Conservation (phyloP, 1,139 yeast species). For the Saccharomycopsis hybrid region DNA sequence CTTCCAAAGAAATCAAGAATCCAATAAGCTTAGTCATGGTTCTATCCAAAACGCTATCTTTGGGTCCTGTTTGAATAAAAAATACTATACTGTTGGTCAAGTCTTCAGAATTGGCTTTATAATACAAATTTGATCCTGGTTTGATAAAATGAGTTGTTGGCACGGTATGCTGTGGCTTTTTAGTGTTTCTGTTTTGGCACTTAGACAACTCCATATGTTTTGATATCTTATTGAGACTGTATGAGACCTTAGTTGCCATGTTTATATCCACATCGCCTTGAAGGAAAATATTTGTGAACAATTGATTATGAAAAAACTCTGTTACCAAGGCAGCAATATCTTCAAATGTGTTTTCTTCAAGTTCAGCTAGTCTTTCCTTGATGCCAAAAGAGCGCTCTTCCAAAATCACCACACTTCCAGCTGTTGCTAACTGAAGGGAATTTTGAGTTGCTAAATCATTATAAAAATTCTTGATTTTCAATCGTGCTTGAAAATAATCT, state of each 20-base stretch:
- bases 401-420: slow-evolving; percentile 42
- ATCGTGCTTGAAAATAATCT: background rate
- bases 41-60: slow-evolving; percentile 31
- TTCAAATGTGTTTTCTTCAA: slow-evolving; percentile 52
- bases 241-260: background rate
- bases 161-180: too few species aligned
- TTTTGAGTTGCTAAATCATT: slow-evolving; percentile 27
- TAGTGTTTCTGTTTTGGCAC: too few species aligned
- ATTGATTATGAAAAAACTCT: slow-evolving; percentile 26
- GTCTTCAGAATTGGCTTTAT: slow-evolving; percentile 28
- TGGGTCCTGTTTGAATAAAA: slow-evolving; percentile 49
- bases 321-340: slow-evolving; percentile 27
- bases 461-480: slow-evolving; percentile 18
- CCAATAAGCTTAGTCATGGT: slow-evolving; percentile 41
- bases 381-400: slow-evolving; percentile 49
- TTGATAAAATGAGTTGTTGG: slow-evolving; percentile 7
- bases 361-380: slow-evolving; percentile 45
- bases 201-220: background rate
- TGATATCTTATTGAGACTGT: background rate
- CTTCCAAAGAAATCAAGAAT: slow-evolving; percentile 36
- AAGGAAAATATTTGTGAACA: slow-evolving; percentile 32
- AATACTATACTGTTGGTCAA: slow-evolving; percentile 43
- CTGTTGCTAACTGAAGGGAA: slow-evolving; percentile 39
- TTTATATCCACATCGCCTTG: slow-evolving; percentile 41
- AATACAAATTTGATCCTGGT: slow-evolving; percentile 7